These are phyloP conservation scores for Massarina eburnea DNA, from an alignment of 2,329 filamentous ascomycete genomes.

Conservation along the genomic window DNA sequence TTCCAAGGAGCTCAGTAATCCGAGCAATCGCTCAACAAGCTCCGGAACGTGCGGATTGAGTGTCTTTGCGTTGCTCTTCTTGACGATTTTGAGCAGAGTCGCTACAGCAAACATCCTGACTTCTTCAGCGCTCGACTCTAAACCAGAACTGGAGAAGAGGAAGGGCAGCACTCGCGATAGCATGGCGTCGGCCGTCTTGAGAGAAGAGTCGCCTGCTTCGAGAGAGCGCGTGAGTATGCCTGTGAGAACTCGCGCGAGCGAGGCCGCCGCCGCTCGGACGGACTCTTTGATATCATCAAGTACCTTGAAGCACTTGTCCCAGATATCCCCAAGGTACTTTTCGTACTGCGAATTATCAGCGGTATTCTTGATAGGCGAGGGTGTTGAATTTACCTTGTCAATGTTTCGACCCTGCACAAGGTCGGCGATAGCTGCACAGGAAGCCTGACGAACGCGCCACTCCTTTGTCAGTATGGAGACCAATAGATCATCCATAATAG, in stretches of 20 bases:
- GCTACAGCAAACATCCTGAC: constrained; percentile 78
- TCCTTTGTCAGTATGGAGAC: constrained; percentile 85
- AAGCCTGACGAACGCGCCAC: constrained; percentile 91
- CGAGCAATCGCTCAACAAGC: constrained; percentile 79
- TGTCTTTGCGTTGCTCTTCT: constrained; percentile 75
- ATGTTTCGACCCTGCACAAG: constrained; percentile 76
- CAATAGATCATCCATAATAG: constrained; percentile 84
- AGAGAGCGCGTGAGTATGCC: constrained; percentile 83
- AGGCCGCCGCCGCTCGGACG: constrained; percentile 77
- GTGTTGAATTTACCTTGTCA: constrained; percentile 39
- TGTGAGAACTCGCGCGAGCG: constrained; percentile 80
- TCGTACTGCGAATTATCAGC: constrained; percentile 63
- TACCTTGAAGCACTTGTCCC: constrained; percentile 83
- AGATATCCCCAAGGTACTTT: constrained; percentile 80
- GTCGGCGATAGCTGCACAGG: constrained; percentile 86
- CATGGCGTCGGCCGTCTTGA: constrained; percentile 73
- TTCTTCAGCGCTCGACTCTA: constrained; percentile 86
- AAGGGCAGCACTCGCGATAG: constrained; percentile 87
- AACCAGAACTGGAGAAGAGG: constrained; percentile 80
- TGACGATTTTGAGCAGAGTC: constrained; percentile 85
- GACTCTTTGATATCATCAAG: constrained; percentile 95
- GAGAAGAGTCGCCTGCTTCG: constrained; percentile 70
- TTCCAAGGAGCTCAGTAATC: constrained; percentile 83
- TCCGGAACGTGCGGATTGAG: constrained; percentile 79
- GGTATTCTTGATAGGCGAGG: background rate